These are phyloP conservation scores for Picea sitchensis DNA, from an alignment of 75 land plant genomes.

Conservation along the genomic window DNA sequence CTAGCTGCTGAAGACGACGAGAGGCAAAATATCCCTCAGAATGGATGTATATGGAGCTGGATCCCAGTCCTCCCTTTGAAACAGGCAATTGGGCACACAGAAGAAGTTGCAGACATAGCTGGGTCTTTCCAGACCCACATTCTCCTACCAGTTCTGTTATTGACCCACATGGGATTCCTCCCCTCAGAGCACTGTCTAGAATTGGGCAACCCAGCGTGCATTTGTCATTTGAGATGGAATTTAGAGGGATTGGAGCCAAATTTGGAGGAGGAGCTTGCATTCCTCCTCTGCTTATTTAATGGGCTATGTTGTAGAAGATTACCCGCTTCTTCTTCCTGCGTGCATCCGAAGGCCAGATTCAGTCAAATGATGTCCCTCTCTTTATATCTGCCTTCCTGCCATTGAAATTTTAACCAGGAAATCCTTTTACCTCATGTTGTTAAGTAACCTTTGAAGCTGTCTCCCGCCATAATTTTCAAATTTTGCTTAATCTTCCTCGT, in stretches of 20 bases:
- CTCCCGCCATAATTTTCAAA: too few species aligned
- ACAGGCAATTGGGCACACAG: constrained; percentile 59
- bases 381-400: too few species aligned
- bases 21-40: constrained; percentile 74
- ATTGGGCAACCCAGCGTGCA: constrained; percentile 64
- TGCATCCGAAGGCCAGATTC: too few species aligned
- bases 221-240: constrained; percentile 14
- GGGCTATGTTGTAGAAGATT: too few species aligned
- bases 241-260: neutral
- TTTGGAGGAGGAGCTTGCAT: constrained; percentile 2
- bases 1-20: constrained; percentile 62
- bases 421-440: too few species aligned
- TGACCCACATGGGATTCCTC: constrained; percentile 78
- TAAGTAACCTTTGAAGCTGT: too few species aligned
- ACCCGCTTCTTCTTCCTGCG: too few species aligned
- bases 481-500: too few species aligned
- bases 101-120: constrained; percentile 75
- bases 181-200: constrained; percentile 55
- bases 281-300: neutral
- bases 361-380: too few species aligned
- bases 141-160: constrained; percentile 80
- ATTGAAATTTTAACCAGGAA: too few species aligned
- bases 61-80: constrained; percentile 59
- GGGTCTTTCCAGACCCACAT: constrained; percentile 78
- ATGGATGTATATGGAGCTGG: constrained; percentile 66